phyloP scores from a whole-genome alignment of 1,284 basidiomycete genomes.

The Rhodotorula sp. region DNA sequence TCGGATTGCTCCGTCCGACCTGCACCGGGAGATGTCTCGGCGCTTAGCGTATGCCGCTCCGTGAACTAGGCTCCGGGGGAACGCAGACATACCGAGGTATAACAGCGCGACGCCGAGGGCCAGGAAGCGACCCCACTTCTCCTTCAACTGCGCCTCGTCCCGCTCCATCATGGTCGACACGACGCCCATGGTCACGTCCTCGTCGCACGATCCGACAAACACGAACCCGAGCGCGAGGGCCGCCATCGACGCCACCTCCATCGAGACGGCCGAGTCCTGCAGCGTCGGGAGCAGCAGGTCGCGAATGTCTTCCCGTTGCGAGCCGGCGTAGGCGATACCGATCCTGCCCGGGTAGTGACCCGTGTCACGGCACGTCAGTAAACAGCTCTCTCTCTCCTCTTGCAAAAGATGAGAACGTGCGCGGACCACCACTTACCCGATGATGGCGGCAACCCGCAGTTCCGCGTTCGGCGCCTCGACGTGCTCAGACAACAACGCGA shows the following conservation, averaged over 20 bases:
- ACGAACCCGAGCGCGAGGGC: conserved; percentile 90
- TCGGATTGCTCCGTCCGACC: conserved; percentile 88
- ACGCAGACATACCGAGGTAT: conserved; percentile 70
- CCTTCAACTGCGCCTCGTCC: conserved; percentile 70
- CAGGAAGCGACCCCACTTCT: conserved; percentile 94
- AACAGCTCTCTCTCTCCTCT: too few species aligned
- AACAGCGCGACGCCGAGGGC: conserved; percentile 84
- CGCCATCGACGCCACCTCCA: conserved; percentile 85
- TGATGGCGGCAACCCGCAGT: conserved; percentile 82
- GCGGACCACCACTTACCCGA: conserved; percentile 54
- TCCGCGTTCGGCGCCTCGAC: conserved; percentile 82
- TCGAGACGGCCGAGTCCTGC: conserved; percentile 74
- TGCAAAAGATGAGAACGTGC: too few species aligned
- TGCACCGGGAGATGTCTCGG: conserved; percentile 46
- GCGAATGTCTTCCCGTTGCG: conserved; percentile 84
- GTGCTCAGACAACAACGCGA: conserved; percentile 87
- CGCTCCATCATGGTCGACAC: conserved; percentile 90
- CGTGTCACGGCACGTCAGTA: too few species aligned
- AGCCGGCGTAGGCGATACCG: conserved; percentile 90
- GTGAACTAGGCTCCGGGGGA: conserved; percentile 4
- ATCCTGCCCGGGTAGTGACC: conserved; percentile 54
- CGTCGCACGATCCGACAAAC: conserved; percentile 92
- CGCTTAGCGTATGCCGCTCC: neutral
- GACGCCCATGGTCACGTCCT: conserved; percentile 85
- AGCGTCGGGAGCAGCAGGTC: conserved; percentile 73